Evolutionary conservation across 2,329 filamentous ascomycete genomes (phyloP), one percentile per base, ranked within the genome.

Genomic region (Neonectria punicea): DNA sequence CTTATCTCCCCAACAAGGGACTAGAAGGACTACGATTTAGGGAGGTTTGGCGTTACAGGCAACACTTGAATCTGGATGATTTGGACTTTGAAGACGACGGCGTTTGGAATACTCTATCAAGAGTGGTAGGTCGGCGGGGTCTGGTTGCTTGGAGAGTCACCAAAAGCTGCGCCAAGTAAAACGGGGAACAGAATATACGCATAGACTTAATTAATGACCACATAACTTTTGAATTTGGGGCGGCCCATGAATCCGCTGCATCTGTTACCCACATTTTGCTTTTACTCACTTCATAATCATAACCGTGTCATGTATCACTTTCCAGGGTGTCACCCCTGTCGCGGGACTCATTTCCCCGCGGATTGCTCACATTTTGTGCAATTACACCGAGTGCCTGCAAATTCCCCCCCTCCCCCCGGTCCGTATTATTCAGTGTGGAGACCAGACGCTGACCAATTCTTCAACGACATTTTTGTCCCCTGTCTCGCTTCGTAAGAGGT

Each of bases 1-100:
- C 84, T 0, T 92, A 89, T 71, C 80, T 89, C 14, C 74, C 81
- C 4, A 88, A 89, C 67, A 89, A 89, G 76, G 86, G 85, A 1
- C 73, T 88, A 41, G 83, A 87, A 16, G 87, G 87, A 1, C 73
- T 93, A 56, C 80, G 85, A 34, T 90, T 94, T 71, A 84, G 89
- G 63, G 87, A 93, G 76, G 86, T 93, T 4, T 94, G 91, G 90
- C 85, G 85, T 64, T 85, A 92, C 72, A 81, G 79, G 51, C 83
- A 84, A 60, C 92, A 95, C 77, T 78, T 95, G 36, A 94, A 93
- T 73, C 80, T 95, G 46, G 92, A 95, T 77, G 92, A 95, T 78
- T 82, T 95, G 75, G 92, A 94, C 75, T 93, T 93, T 82, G 91
- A 83, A 2, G 89, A 92, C 65, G 92, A 94, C 71, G 92, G 92